Conservation (phyloP, 2,329 filamentous ascomycete species). For the Fusarium tuaranense region DNA sequence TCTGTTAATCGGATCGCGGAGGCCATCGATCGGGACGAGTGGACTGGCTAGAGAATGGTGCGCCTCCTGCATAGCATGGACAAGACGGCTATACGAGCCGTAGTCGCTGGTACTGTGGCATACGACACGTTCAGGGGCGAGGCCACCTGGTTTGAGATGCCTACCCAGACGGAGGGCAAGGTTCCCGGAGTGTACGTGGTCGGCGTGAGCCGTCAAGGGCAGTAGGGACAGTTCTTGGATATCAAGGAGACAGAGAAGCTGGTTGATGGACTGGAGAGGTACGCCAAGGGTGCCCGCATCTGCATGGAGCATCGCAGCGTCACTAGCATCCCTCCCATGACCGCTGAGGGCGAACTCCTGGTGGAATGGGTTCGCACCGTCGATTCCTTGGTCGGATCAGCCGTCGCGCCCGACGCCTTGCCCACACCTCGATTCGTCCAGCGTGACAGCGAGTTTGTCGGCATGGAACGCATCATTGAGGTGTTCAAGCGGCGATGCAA, state of each 20-base stretch:
- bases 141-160: neutral
- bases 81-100: neutral
- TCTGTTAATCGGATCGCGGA: too few relatives aligned
- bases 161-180: neutral
- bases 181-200: neutral
- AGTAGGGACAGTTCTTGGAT: neutral
- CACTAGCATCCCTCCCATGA: neutral
- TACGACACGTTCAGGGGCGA: neutral
- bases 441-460: too few relatives aligned
- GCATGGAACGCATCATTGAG: too few relatives aligned
- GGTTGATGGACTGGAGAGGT: neutral
- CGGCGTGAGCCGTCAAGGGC: neutral
- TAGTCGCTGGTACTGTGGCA: neutral
- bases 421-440: too few relatives aligned
- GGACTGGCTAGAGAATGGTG: neutral
- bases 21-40: neutral
- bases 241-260: neutral
- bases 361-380: neutral
- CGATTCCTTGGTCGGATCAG: neutral
- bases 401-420: too few relatives aligned
- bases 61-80: neutral
- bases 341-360: neutral
- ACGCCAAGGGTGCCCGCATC: neutral
- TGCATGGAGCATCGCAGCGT: neutral
- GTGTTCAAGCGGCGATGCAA: too few relatives aligned